Conservation (phyloP, 2,329 filamentous ascomycete genomes). For the Rutstroemia sp. region DNA sequence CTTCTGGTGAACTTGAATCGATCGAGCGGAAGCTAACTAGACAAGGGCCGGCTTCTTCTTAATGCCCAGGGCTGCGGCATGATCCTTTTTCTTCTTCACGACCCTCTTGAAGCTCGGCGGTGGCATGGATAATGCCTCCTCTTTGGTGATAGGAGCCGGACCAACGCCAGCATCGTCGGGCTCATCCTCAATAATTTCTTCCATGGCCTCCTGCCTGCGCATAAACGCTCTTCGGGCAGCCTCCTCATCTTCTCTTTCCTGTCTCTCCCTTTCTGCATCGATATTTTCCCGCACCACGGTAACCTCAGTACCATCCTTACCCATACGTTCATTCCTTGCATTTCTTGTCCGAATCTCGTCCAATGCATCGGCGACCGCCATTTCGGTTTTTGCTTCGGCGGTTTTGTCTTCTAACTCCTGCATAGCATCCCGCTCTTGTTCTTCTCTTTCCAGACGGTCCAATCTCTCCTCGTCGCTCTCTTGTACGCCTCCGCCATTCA, state of each 20-base stretch:
- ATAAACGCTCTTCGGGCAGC: conserved; percentile 71
- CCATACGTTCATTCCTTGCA: conserved; percentile 73
- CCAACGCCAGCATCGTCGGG: conserved; percentile 24
- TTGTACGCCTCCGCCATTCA: conserved; percentile 45
- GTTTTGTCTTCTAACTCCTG: conserved; percentile 92
- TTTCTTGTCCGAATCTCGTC: conserved; percentile 93
- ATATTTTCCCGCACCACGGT: conserved; percentile 43
- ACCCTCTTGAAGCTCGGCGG: conserved; percentile 66
- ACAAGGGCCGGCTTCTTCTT: conserved; percentile 70
- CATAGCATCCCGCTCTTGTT: conserved; percentile 85
- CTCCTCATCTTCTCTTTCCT: conserved; percentile 79
- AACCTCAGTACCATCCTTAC: conserved; percentile 58
- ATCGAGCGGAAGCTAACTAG: conserved; percentile 21
- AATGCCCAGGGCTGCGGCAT: conserved; percentile 67
- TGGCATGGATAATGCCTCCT: conserved; percentile 36
- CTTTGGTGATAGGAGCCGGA: conserved; percentile 31
- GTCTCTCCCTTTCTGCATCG: conserved; percentile 54
- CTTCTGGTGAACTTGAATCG: not conserved
- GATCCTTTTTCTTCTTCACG: conserved; percentile 82
- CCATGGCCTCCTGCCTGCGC: conserved; percentile 28
- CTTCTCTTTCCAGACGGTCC: conserved; percentile 74
- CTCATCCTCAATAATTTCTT: conserved; percentile 30
- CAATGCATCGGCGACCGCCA: conserved; percentile 91
- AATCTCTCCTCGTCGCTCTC: conserved; percentile 85
- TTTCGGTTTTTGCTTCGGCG: conserved; percentile 84